phyloP scores from a whole-genome alignment of 169 alveolate species.

The Plasmodium vinckei region DNA sequence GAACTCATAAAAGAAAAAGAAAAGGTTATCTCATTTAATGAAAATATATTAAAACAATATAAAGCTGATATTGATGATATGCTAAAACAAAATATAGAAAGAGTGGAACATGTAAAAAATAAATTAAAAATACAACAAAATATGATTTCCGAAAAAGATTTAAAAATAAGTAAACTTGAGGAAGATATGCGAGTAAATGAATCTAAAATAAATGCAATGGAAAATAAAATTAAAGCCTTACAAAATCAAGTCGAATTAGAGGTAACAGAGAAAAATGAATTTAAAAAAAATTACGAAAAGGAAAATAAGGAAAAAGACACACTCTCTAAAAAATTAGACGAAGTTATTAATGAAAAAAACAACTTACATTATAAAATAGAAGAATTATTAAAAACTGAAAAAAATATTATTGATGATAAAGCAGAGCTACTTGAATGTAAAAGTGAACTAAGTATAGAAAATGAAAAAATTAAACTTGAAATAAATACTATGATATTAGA shows the following conservation, averaged over 20 bases:
- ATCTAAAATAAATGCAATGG: conserved; percentile 24
- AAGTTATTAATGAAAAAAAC: conserved; percentile 31
- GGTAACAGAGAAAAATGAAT: conserved; percentile 19
- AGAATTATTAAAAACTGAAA: conserved; percentile 45
- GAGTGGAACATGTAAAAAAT: conserved; percentile 44
- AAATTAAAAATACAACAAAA: conserved; percentile 44
- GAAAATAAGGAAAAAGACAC: conserved; percentile 34
- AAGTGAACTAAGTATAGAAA: conserved; percentile 12
- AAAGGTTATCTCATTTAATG: conserved; percentile 48
- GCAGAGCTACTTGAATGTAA: conserved; percentile 27
- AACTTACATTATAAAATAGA: conserved; percentile 41
- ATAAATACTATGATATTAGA: conserved; percentile 15
- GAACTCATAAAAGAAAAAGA: conserved; percentile 67
- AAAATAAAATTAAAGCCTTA: conserved; percentile 28
- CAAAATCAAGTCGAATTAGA: conserved; percentile 20
- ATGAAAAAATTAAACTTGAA: conserved; percentile 34
- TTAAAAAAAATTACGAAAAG: conserved; percentile 32
- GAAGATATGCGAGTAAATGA: not conserved
- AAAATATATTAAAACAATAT: conserved; percentile 61
- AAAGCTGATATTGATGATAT: conserved; percentile 66
- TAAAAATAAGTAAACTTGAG: conserved; percentile 18
- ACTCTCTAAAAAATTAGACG: conserved; percentile 13
- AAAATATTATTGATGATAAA: conserved; percentile 27
- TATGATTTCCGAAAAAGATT: conserved; percentile 24
- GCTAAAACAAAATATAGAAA: conserved; percentile 47